These are phyloP conservation scores for Byssochlamys sp. DNA, from an alignment of 2,329 filamentous ascomycete genomes.

Conservation along the genomic window DNA sequence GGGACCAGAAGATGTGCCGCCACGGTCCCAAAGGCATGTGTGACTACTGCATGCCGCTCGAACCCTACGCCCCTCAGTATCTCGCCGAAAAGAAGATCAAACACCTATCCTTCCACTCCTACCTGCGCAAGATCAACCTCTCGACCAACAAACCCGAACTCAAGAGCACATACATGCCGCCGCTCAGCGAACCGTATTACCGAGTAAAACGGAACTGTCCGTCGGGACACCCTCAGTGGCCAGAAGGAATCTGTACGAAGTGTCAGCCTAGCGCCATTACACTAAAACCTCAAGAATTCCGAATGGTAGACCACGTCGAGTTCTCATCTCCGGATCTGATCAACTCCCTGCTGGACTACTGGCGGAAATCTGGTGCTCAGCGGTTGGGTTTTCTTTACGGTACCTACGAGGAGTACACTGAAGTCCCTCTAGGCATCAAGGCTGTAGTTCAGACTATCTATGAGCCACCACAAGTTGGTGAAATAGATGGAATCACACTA, in stretches of 20 bases:
- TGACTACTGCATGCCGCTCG: conserved; percentile 94
- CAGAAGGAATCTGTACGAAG: conserved; percentile 93
- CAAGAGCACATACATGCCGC: conserved; percentile 90
- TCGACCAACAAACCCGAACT: conserved; percentile 93
- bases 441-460: conserved; percentile 95
- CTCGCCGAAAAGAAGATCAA: conserved; percentile 96
- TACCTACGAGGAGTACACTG: conserved; percentile 77
- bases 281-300: conserved; percentile 81
- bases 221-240: conserved; percentile 84
- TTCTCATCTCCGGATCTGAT: conserved; percentile 78
- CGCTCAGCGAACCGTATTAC: conserved; percentile 84
- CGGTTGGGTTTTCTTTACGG: conserved; percentile 86
- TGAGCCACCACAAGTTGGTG: conserved; percentile 82
- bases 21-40: conserved; percentile 98
- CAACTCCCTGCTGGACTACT: conserved; percentile 82
- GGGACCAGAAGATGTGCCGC: conserved; percentile 78
- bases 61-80: conserved; percentile 84
- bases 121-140: conserved; percentile 88
- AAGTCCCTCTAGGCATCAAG: conserved; percentile 88
- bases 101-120: conserved; percentile 89
- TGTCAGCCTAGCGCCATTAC: conserved; percentile 97
- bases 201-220: conserved; percentile 82
- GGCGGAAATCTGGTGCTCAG: conserved; percentile 76
- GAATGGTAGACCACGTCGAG: conserved; percentile 97
- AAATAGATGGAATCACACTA: conserved; percentile 77